A percentile compares a stretch with the other conserved stretches of the same genome.
Evolutionary conservation across 164 flowering plant genomes (phyloP).

Genomic region (Sedum album): DNA sequence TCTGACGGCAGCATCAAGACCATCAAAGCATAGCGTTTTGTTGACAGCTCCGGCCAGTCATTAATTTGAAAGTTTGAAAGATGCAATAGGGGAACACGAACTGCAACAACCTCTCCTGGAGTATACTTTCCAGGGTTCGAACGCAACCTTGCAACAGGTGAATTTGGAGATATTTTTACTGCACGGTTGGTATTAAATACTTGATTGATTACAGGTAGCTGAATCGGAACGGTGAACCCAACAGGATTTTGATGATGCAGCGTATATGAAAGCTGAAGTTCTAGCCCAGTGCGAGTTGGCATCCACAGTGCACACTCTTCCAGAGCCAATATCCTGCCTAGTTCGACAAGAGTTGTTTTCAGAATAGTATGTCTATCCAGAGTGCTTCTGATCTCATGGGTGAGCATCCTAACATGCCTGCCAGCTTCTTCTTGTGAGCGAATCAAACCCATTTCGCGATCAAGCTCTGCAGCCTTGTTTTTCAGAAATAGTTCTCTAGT

Average conservation of each 20-base stretch:
- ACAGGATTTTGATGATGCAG: constrained; percentile 59
- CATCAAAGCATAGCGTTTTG: constrained; percentile 77
- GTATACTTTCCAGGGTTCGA: constrained; percentile 51
- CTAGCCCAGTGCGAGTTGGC: constrained; percentile 69
- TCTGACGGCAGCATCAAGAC: constrained; percentile 84
- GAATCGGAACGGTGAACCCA: constrained; percentile 66
- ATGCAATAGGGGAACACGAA: constrained; percentile 77
- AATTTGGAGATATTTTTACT: constrained; percentile 58
- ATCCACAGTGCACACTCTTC: constrained; percentile 94
- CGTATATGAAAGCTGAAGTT: constrained; percentile 79
- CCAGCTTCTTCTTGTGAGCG: constrained; percentile 89
- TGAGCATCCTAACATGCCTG: constrained; percentile 82
- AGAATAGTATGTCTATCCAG: constrained; percentile 76
- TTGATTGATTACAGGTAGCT: constrained; percentile 62
- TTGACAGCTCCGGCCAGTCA: constrained; percentile 78
- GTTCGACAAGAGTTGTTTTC: constrained; percentile 73
- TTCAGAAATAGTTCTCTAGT: constrained; percentile 76
- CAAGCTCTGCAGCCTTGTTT: constrained; percentile 84
- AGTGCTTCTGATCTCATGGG: constrained; percentile 88
- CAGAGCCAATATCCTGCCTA: constrained; percentile 67
- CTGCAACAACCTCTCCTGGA: constrained; percentile 82
- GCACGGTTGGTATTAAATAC: constrained; percentile 61
- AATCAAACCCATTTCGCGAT: constrained; percentile 80
- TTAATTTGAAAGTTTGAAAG: constrained; percentile 67
- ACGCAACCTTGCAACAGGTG: constrained; percentile 60